phyloP scores from a whole-genome alignment of 164 flowering plant genomes.

The Umbilicus rupestris region DNA sequence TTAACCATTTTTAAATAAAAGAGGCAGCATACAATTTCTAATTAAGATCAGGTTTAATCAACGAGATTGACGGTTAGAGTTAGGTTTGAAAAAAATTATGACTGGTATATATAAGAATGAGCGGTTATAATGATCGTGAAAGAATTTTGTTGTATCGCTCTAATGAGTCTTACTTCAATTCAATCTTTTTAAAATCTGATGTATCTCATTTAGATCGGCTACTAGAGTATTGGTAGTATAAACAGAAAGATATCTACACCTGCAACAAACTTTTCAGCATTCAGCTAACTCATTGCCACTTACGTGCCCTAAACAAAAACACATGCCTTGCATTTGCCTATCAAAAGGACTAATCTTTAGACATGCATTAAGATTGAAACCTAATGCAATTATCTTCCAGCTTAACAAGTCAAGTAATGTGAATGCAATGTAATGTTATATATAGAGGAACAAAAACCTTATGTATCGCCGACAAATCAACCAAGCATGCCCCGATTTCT shows the following conservation, averaged over 20 bases:
- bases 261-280: not conserved
- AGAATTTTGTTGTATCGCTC: not conserved
- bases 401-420: not conserved
- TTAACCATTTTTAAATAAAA: not conserved
- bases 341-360: not conserved
- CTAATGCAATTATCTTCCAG: not conserved
- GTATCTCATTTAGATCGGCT: not conserved
- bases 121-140: not conserved
- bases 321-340: not conserved
- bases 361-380: not conserved
- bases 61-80: too few species aligned
- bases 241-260: not conserved
- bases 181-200: not conserved
- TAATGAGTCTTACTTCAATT: not conserved
- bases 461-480: constrained; percentile 54
- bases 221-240: not conserved
- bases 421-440: not conserved
- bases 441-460: constrained; percentile 30
- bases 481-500: constrained; percentile 42
- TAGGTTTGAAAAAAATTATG: not conserved
- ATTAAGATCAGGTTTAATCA: not conserved
- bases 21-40: not conserved
- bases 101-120: not conserved
- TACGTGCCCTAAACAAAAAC: not conserved
- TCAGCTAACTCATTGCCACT: not conserved